Conservation (phyloP, 2,329 filamentous ascomycete genomes). For the Xylaria sp. region DNA sequence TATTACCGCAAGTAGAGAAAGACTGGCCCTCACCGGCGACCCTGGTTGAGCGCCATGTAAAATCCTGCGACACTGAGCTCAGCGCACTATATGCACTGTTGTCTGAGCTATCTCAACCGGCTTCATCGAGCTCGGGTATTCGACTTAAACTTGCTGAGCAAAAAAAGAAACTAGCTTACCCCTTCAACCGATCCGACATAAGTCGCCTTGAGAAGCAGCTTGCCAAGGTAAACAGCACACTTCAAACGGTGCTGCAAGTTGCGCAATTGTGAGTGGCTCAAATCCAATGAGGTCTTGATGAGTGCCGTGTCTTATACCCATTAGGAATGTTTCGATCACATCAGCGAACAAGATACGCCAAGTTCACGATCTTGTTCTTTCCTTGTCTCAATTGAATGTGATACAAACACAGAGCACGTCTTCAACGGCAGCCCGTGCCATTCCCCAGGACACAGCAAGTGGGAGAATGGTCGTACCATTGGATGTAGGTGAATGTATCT, state of each 20-base stretch:
- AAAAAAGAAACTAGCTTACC: constrained; percentile 25
- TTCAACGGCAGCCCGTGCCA: not conserved
- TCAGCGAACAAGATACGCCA: not conserved
- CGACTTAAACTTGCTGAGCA: constrained; percentile 1
- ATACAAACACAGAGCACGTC: not conserved
- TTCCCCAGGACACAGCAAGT: not conserved
- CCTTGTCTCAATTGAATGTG: not conserved
- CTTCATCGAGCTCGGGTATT: not conserved
- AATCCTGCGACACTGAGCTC: constrained; percentile 15
- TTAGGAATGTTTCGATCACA: constrained; percentile 14
- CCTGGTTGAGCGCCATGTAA: constrained; percentile 11
- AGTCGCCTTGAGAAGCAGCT: constrained; percentile 8
- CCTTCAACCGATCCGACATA: constrained; percentile 28
- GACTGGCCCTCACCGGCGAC: constrained; percentile 5
- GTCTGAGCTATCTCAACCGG: constrained; percentile 13
- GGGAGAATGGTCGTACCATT: not conserved
- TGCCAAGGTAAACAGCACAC: constrained; percentile 11
- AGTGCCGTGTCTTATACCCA: not conserved
- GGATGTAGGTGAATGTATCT: not conserved
- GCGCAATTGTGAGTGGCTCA: constrained; percentile 16
- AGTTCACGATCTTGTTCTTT: constrained; percentile 1
- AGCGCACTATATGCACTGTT: constrained; percentile 4
- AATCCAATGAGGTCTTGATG: too few relatives aligned
- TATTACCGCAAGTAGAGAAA: constrained; percentile 2
- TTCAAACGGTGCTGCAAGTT: constrained; percentile 29